Base-by-base conservation (phyloP, 176 grass and related monocot genomes). In the Musa schizocarpa region DNA sequence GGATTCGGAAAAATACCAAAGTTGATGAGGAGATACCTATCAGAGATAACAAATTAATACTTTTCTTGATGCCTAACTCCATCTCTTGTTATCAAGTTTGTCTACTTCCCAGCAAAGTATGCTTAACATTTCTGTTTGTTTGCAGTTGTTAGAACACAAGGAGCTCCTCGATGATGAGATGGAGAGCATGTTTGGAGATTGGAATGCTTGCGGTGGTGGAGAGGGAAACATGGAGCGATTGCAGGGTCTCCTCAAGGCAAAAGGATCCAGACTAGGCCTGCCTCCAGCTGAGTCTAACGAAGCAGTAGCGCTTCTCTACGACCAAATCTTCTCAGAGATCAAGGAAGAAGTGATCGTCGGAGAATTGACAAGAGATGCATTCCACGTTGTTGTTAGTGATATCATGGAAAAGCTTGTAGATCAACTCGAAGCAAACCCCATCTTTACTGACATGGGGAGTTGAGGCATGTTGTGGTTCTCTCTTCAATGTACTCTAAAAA, bases 391-490 rank as follows among this genome's bases (percentile, higher is more conserved):
- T 29, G 53, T 74, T 4, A 74, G 26, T 20, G 51, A 74, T 11
- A 27, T 74, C 13, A 25, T 53, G 53, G 20, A 56, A 26, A 55
- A 23, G 16, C 26, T 74, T 57, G 52, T 27, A 54, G 52, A 74
- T 23, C 72, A 26, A 74, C 72, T 74, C 56, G 72, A 74, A 27
- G 72, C 52, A 9, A 74, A 74, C 24, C 72, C 72, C 25, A 8
- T 56, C 22, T 55, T 74, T 17, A 19, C 16, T 21, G 57, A n/a
- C 0, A 55, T 29, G 72, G 53, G 25, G 23, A 74, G 23, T 9
- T 55, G 53, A 74, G 21, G 23, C 72, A 56, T 6, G 22, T 55
- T 13, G 13, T 29, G 11, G 1, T 69, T 69, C 26, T 16, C 49
- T 48, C 34, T 50, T 19, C 16, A 10, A 49, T 50, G 17, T 49